Evolutionary conservation across 2,329 filamentous ascomycete species (phyloP), one percentile per base, ranked within the genome.

Genomic region (Cordyceps tenuipes): DNA sequence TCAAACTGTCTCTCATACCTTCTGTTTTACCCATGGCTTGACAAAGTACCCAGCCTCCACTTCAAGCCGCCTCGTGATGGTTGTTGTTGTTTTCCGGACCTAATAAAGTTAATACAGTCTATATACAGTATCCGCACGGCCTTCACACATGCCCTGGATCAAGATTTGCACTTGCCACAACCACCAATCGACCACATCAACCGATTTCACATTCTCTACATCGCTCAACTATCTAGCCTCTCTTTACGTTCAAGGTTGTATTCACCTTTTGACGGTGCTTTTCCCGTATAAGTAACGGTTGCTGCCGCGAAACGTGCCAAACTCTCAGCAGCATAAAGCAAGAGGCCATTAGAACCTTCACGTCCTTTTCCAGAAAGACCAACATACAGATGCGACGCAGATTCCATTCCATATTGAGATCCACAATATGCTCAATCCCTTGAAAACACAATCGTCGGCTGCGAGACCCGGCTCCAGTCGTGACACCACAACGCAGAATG

Each of bases 401-500:
- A 29, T 29, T 29, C 19, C 6, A 7, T 47, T 13, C 34, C 47
- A 23, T 9, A 34, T 26, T 44, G 29, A n/a, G 23, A 23, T 13
- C 7, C 21, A 31, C 4, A n/a, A 17, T 15, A n/a, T 23, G 15
- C 43, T 47, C 3, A 23, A 58, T 19, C 17, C 12, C 12, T 53
- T 17, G 3, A 7, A 15, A 17, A 43, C 34, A 21, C 19, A 15
- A 31, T 29, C 43, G 8, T 43, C 43, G 10, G 21, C 21, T 21
- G 13, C 41, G 7, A 36, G 15, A 6, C 31, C 44, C 6, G 49
- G 34, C 26, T 43, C 31, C 8, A 43, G 31, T 19, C 54, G 15
- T 44, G 47, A 60, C 46, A 46, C 23, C 12, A 60, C 19, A 23
- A 15, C 54, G 8, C 46, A 49, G 15, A 41, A 19, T 15, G 73